phyloP scores from a whole-genome alignment of 306 rosid genomes.

The Glycyrrhiza uralensis region DNA sequence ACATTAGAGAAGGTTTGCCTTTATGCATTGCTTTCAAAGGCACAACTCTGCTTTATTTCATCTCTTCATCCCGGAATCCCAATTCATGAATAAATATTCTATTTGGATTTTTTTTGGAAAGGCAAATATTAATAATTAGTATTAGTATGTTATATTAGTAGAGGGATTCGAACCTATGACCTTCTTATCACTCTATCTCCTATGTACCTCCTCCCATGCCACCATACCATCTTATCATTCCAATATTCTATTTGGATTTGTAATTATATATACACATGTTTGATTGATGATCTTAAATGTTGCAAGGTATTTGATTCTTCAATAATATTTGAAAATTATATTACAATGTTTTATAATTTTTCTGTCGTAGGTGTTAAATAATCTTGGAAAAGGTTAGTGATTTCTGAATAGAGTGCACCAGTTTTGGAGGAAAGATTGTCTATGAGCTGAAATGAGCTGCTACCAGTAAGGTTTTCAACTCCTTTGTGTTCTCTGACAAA shows the following conservation, averaged over 20 bases:
- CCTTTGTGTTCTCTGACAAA: background rate
- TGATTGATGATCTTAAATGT: conserved; percentile 1
- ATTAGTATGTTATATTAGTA: no score
- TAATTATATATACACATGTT: background rate
- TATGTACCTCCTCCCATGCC: no score
- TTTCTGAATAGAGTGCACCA: conserved; percentile 6
- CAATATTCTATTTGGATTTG: background rate
- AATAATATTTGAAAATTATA: background rate
- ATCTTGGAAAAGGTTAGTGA: conserved; percentile 8
- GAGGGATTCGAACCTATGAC: no score
- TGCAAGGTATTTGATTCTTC: background rate
- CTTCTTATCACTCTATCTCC: no score
- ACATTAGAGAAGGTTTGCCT: background rate
- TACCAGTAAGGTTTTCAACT: background rate
- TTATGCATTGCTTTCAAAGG: background rate
- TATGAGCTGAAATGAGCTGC: conserved; percentile 19
- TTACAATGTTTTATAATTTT: background rate
- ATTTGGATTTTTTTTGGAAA: no score
- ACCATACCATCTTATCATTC: no score
- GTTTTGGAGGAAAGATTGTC: conserved; percentile 23
- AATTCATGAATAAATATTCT: background rate
- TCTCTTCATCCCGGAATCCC: background rate
- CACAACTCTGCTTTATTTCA: background rate
- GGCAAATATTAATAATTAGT: no score
- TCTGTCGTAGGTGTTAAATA: conserved; percentile 24